Evolutionary conservation across 2,329 filamentous ascomycete genomes (phyloP).

Genomic region (Xylariaceae sp.): DNA sequence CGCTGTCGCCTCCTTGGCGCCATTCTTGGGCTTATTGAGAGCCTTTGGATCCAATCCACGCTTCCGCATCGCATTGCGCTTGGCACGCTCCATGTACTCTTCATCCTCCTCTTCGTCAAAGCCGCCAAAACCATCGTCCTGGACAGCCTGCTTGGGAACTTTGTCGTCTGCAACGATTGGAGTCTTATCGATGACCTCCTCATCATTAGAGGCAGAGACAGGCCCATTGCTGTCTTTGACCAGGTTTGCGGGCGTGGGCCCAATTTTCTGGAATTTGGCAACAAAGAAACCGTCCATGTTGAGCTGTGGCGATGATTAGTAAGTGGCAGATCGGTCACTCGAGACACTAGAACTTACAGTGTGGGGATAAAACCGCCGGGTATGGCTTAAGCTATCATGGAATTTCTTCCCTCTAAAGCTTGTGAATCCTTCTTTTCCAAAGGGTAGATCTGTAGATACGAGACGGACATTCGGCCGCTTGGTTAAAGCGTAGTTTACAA

Average conservation of each 20-base stretch:
- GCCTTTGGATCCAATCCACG: conserved; percentile 70
- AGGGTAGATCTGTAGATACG: conserved; percentile 84
- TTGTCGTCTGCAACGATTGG: conserved; percentile 52
- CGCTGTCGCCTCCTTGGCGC: too few relatives aligned
- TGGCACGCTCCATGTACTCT: conserved; percentile 68
- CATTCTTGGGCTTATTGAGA: conserved; percentile 38
- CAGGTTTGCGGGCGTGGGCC: conserved; percentile 63
- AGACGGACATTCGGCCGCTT: conserved; percentile 92
- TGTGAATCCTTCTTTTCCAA: conserved; percentile 90
- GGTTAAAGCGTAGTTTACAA: conserved; percentile 88
- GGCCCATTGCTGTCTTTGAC: conserved; percentile 30
- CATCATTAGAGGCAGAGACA: conserved; percentile 26
- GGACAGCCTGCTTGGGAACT: conserved; percentile 33
- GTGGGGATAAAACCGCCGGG: conserved; percentile 84
- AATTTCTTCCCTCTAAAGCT: conserved; percentile 90
- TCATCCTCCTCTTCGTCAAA: conserved; percentile 72
- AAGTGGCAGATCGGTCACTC: too few relatives aligned
- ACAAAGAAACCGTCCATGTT: conserved; percentile 99
- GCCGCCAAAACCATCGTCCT: conserved; percentile 59
- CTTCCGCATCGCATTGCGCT: conserved; percentile 67
- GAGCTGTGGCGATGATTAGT: conserved; percentile 38
- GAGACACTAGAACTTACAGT: conserved; percentile 30
- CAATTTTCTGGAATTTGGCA: conserved; percentile 92
- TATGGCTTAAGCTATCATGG: conserved; percentile 76
- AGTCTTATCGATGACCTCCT: conserved; percentile 61